These are phyloP conservation scores for Thymus quinquecostatus DNA, from an alignment of 257 asterid genomes.

Conservation along the genomic window DNA sequence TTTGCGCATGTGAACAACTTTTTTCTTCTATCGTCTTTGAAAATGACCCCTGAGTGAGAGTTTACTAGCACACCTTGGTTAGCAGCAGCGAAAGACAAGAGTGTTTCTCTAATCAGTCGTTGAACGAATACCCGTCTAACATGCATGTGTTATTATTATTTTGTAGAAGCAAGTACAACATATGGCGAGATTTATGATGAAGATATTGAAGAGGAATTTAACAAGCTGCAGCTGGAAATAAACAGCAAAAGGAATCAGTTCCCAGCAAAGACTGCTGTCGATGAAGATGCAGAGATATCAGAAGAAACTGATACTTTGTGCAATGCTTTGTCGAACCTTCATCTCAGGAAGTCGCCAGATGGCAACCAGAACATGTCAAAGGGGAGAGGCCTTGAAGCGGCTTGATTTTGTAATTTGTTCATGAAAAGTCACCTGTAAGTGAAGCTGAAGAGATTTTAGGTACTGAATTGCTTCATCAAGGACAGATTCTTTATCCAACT, in stretches of 20 bases:
- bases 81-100: neutral
- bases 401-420: constrained; percentile 25
- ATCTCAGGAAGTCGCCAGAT: constrained; percentile 34
- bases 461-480: constrained; percentile 30
- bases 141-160: constrained; percentile 13
- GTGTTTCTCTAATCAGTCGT: constrained; percentile 3
- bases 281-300: constrained; percentile 32
- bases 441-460: constrained; percentile 32
- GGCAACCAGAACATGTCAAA: constrained; percentile 30
- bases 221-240: constrained; percentile 56
- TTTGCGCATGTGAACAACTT: neutral
- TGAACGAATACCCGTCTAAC: constrained; percentile 21
- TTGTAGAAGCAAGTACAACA: constrained; percentile 48
- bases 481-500: constrained; percentile 28
- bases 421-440: constrained; percentile 22
- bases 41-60: constrained; percentile 7
- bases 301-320: constrained; percentile 51
- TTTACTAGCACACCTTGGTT: neutral
- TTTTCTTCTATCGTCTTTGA: neutral
- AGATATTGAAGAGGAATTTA: constrained; percentile 73
- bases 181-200: constrained; percentile 55
- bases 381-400: constrained; percentile 48
- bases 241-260: constrained; percentile 31
- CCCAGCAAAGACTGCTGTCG: constrained; percentile 21
- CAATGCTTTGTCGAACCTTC: constrained; percentile 55